Base-by-base conservation (phyloP, 2,329 filamentous ascomycete genomes). In the Remersonia thermophila region DNA sequence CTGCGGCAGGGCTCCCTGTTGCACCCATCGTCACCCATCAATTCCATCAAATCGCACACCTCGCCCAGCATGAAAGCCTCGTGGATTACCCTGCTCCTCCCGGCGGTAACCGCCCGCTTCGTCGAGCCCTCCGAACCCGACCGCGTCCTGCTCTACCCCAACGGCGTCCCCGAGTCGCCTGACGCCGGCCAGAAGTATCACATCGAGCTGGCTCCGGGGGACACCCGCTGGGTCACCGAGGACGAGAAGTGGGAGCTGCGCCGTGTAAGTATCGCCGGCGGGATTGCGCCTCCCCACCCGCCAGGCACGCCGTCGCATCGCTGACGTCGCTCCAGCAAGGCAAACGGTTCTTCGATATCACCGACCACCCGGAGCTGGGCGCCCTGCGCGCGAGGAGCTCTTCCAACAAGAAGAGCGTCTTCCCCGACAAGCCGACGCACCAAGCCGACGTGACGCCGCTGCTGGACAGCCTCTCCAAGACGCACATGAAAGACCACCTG, bases 181-280 rank as follows among this genome's bases (percentile, higher is more conserved):
- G 43, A 52, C 15, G 46, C 45, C 32, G 40, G 51, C 27, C 71
- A 80, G 50, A 67, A 67, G 48, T 91, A 72, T 57, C 68, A 93
- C 32, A 77, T 98, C 45, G 87, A 96, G 64, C 68, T 91, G 17
- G 71, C 74, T n/a, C 85, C 85, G 3, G 85, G 83, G 38, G 71
- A 89, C 55, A 87, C 79, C 16, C 66, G 71, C 67, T 91, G 83
- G 82, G 80, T 95, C 23, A 93, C 84, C 0, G 89, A 96, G 52
- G 83, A 94, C 26, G 78, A 95, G 63, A 98, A 96, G 62, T 95
- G 89, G 86, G 77, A 80, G 58, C 64, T 96, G 45, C 79, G 82
- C 53, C 71, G 85, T 48, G 86, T 93, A 70, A 39, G 74, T 61
- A 30, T 36, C 4, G 30, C 43, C 32, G 3, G n/a, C n/a, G n/a